Evolutionary conservation across 1,284 basidiomycete species (phyloP).

Genomic region (Schizophyllum commune): DNA sequence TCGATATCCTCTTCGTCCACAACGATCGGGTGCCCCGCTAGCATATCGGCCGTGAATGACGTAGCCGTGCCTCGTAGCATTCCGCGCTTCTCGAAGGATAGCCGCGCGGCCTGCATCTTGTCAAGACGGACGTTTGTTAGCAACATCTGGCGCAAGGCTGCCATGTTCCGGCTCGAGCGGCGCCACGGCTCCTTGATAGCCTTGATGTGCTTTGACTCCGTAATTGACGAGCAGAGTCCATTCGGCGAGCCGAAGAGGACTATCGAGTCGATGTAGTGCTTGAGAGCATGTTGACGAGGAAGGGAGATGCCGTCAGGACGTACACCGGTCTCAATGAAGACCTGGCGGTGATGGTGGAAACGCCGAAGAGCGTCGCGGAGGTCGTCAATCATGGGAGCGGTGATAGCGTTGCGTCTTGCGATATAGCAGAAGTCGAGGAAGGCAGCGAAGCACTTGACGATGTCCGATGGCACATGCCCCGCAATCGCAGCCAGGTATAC

Average conservation of each 20-base stretch:
- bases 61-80: constrained; percentile 12
- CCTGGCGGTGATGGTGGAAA: constrained; percentile 23
- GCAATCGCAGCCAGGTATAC: constrained; percentile 22
- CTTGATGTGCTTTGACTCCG: constrained; percentile 10
- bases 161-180: constrained; percentile 7
- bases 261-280: constrained; percentile 2
- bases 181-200: constrained; percentile 12
- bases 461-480: constrained; percentile 16
- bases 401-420: constrained; percentile 16
- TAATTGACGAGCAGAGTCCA: constrained; percentile 10
- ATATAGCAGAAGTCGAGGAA: constrained; percentile 30
- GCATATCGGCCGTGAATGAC: background rate
- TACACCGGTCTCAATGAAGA: constrained; percentile 23
- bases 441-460: constrained; percentile 16
- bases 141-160: constrained; percentile 13
- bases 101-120: constrained; percentile 13
- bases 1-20: background rate
- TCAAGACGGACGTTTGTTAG: constrained; percentile 7
- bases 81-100: constrained; percentile 10
- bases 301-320: constrained; percentile 20
- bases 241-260: constrained; percentile 5
- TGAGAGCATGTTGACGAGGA: constrained; percentile 15
- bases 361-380: constrained; percentile 17
- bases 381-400: constrained; percentile 12
- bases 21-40: background rate